Percentiles rank a stretch among this genome's conserved stretches.
Conservation (phyloP, 139 green algal genomes). For the Trebouxia sp. region DNA sequence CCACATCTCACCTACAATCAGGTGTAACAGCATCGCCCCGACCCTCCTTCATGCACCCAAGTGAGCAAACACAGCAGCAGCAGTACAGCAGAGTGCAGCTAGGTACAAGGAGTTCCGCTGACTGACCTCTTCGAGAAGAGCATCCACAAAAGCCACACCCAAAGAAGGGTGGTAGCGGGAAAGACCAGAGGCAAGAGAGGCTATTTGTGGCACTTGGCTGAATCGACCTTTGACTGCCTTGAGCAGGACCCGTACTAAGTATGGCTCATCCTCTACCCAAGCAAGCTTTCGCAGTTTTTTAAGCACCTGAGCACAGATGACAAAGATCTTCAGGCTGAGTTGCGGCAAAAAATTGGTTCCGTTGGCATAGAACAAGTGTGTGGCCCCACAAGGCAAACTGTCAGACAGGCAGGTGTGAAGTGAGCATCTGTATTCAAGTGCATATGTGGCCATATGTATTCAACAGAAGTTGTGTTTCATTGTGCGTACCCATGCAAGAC, state of each 20-base stretch:
- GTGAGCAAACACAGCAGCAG: background rate
- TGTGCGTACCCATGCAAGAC: too few species aligned
- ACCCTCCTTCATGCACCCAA: too few species aligned
- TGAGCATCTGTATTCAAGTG: too few species aligned
- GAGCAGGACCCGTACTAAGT: conserved; percentile 85
- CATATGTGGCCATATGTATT: too few species aligned
- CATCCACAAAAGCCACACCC: conserved; percentile 77
- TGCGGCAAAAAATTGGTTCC: too few species aligned
- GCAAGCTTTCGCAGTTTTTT: conserved; percentile 86
- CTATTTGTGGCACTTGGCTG: conserved; percentile 74
- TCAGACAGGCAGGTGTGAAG: too few species aligned
- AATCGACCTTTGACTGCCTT: conserved; percentile 66
- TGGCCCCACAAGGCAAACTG: too few species aligned
- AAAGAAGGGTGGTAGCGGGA: conserved; percentile 80
- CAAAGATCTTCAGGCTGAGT: background rate
- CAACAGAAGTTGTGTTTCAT: too few species aligned
- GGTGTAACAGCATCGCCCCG: too few species aligned
- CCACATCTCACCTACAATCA: conserved; percentile 28
- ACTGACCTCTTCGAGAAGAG: conserved; percentile 77
- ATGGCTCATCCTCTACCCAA: conserved; percentile 76
- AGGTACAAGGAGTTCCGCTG: background rate
- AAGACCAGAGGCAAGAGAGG: conserved; percentile 78
- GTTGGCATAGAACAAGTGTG: too few species aligned
- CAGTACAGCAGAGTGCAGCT: background rate
- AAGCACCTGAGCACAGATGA: conserved; percentile 58